Percentiles rank a stretch among this genome's conserved stretches.
These are phyloP conservation scores for Thozetella sp. DNA, from an alignment of 495 filamentous ascomycete species.

Conservation along the genomic window DNA sequence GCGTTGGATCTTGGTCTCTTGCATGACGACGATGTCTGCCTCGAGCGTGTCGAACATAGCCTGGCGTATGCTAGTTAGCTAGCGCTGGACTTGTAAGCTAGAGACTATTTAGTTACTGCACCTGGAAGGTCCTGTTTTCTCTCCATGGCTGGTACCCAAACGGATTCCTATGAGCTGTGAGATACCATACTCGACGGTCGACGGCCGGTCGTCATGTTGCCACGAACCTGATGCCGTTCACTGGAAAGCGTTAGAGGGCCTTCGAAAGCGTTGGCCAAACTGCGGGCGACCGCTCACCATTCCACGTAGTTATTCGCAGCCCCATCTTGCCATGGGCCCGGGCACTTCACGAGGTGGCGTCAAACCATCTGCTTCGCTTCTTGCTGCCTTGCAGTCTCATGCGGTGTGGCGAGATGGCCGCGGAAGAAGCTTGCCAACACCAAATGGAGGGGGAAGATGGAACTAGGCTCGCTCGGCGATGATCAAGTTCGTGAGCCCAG, in stretches of 20 bases:
- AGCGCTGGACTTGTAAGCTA: background rate
- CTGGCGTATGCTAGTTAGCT: slow-evolving; percentile 28
- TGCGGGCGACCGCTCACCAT: slow-evolving; percentile 57
- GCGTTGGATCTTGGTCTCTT: slow-evolving; percentile 95
- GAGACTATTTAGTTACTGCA: slow-evolving; percentile 24
- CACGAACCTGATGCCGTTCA: slow-evolving; percentile 88
- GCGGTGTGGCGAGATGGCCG: no score
- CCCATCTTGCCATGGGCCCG: slow-evolving; percentile 54
- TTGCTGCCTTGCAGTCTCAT: background rate
- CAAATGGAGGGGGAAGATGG: no score
- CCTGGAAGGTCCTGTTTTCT: slow-evolving; percentile 79
- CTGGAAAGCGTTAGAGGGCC: slow-evolving; percentile 36
- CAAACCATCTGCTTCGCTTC: background rate
- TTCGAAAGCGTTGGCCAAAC: slow-evolving; percentile 13
- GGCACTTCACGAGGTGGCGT: background rate
- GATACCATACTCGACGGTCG: background rate
- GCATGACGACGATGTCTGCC: slow-evolving; percentile 92
- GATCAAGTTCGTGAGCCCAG: no score
- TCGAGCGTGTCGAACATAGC: slow-evolving; percentile 94
- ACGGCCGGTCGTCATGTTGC: background rate
- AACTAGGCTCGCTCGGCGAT: no score
- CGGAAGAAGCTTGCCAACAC: no score
- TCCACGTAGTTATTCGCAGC: slow-evolving; percentile 88
- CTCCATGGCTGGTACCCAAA: slow-evolving; percentile 97
- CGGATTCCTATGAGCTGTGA: slow-evolving; percentile 67